Conservation (phyloP, 305 asterid species). For the Rubia tinctorum region DNA sequence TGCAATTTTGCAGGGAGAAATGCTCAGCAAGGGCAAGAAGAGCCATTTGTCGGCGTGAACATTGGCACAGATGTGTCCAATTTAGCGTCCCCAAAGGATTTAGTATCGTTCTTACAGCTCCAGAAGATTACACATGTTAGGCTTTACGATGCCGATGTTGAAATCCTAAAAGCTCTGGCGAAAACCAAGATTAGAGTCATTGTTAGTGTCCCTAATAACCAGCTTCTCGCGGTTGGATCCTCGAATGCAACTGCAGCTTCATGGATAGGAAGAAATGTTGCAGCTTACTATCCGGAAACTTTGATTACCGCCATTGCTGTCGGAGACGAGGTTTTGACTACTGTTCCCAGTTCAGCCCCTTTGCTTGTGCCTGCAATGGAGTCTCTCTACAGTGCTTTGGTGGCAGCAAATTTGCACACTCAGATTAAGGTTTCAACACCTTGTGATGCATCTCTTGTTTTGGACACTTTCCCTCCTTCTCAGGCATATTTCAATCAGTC, state of each 20-base stretch:
- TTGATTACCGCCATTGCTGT: slow-evolving; percentile 80
- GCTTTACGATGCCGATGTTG: slow-evolving; percentile 75
- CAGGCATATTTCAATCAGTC: slow-evolving; percentile 91
- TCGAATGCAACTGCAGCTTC: slow-evolving; percentile 93
- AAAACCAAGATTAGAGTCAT: slow-evolving; percentile 81
- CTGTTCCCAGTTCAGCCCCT: slow-evolving; percentile 74
- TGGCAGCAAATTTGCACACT: slow-evolving; percentile 75
- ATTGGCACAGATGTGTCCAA: slow-evolving; percentile 89
- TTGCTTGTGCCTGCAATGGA: slow-evolving; percentile 91
- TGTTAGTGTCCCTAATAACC: slow-evolving; percentile 91
- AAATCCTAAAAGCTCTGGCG: slow-evolving; percentile 76
- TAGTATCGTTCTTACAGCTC: slow-evolving; percentile 61
- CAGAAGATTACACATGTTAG: slow-evolving; percentile 81
- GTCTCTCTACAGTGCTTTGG: slow-evolving; percentile 85
- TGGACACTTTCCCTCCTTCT: slow-evolving; percentile 95
- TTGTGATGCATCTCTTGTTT: slow-evolving; percentile 62
- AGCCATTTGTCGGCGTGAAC: slow-evolving; percentile 91
- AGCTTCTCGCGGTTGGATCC: slow-evolving; percentile 90
- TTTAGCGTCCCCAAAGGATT: slow-evolving; percentile 54
- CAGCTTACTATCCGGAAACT: slow-evolving; percentile 77
- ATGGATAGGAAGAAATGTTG: slow-evolving; percentile 91
- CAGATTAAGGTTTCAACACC: slow-evolving; percentile 89
- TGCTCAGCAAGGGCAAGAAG: slow-evolving; percentile 57
- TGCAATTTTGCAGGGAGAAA: slow-evolving; percentile 43
- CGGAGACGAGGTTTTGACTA: slow-evolving; percentile 89